Evolutionary conservation across 1,284 basidiomycete genomes (phyloP), one percentile per base, ranked within the genome.

Genomic region (Puccinia novopanici): DNA sequence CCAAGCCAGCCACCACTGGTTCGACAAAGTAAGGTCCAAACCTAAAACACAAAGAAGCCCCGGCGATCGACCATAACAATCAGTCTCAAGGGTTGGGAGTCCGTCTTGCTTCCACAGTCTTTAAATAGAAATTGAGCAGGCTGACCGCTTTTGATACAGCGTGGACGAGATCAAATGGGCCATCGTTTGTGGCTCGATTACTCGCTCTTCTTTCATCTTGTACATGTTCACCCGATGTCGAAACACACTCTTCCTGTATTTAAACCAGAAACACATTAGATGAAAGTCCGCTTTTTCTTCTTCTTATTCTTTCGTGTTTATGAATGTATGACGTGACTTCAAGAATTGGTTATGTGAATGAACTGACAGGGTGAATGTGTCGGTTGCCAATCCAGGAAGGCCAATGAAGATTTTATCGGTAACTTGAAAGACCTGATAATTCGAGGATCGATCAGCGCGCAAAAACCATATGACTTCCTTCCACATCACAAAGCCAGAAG

Each of bases 181-280:
- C 87, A 99, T 98, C 10, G 94, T 95, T 88, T 95, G 91, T 68
- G 97, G 97, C 84, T 95, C 92, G 85, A 99, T 98, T 84, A 95
- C 92, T 82, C 97, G 90, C 86, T 98, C 96, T 86, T 99, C 97
- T 88, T 99, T 99, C 90, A 99, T 98, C 71, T 93, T 93, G 88
- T 98, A 99, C 93, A 99, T 97, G 88, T 99, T 99, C 81, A 97
- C 92, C 82, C 95, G 90, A 88, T 93, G 97, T 80, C 97, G 91
- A 84, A 98, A 91, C 77, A 91, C 90, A 86, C 97, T 94, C 83
- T 91, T 63, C 57, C 74, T 76, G 19, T 27, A 50, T 27, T 2
- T 30, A 48, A 57, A 27, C 55, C 52, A 6, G 55, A 61, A 37
- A n/a, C 27, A 55, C 30, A n/a, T 42, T 13, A 6, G 9, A 59